Base-by-base conservation (phyloP, 2,329 filamentous ascomycete genomes). In the Orbilia quercus region DNA sequence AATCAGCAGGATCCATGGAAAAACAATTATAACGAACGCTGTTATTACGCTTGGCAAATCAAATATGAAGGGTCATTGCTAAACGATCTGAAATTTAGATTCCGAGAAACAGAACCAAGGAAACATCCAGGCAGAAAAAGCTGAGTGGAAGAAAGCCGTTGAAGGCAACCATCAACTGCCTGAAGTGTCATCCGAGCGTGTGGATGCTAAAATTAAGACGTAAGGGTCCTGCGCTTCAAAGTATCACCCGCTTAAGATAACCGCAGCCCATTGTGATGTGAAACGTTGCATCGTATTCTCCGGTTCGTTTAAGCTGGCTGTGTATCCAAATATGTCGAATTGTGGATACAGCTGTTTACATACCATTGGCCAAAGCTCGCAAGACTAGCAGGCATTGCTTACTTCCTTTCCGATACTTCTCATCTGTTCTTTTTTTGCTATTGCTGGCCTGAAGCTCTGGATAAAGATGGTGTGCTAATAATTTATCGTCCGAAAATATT, bases 391-490 rank as follows among this genome's bases (percentile, higher is more conserved):
- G 36, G 34, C 47, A 53, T 5, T 53, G 31, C 38, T 44, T 45
- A 44, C 45, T 67, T 59, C 31, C 44, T 12, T 45, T 67, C 44
- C 36, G 1, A 59, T 59, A 20, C 36, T 45, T 59, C 36, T 67
- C 53, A 14, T n/a, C 12, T 16, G 28, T 38, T 16, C 28, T 51
- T 57, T 45, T 60, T 20, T 18, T 53, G 7, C 16, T 54, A 23
- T 16, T 44, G 22, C 14, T 48, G 25, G 42, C 25, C 47, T 20
- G 59, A 23, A 5, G 28, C 9, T n/a, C n/a, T n/a, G n/a, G n/a
- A n/a, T 22, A 66, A 69, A 51, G 45, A 59, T 48, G 67, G 67
- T 65, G 66, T 51, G 66, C 58, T 71, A 71, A 62, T 55, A 57
- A 64, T 58, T 59, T 40, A 42, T 58, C 23, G 12, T 58, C 66